Conservation (phyloP, 208 protist genomes). For the Phytomonas sp. region DNA sequence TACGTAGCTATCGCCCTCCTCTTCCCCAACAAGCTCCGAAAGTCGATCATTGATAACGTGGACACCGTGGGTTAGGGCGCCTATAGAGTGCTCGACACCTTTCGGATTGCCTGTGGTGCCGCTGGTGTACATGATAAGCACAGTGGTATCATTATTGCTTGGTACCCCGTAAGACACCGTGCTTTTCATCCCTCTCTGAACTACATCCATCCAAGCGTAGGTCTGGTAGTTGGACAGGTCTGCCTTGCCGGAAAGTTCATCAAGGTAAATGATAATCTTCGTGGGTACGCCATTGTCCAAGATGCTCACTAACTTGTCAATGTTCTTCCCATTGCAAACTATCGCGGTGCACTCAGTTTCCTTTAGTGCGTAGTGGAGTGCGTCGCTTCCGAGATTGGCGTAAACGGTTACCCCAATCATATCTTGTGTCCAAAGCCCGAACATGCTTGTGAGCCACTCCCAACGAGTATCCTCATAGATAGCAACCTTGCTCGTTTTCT, state of each 20-base stretch:
- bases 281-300: slow-evolving; percentile 17
- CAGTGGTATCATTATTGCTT: slow-evolving; percentile 36
- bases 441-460: slow-evolving; percentile 71
- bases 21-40: slow-evolving; percentile 30
- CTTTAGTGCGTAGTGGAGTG: slow-evolving; percentile 66
- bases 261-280: slow-evolving; percentile 59
- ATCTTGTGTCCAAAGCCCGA: slow-evolving; percentile 60
- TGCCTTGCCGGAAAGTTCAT: slow-evolving; percentile 30
- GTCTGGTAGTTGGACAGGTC: slow-evolving; percentile 20
- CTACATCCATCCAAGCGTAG: slow-evolving; percentile 40
- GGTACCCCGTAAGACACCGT: slow-evolving; percentile 10
- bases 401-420: slow-evolving; percentile 76
- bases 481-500: slow-evolving; percentile 28
- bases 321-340: slow-evolving; percentile 65
- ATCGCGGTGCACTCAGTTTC: slow-evolving; percentile 67
- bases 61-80: slow-evolving; percentile 36
- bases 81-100: slow-evolving; percentile 78
- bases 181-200: slow-evolving; percentile 39
- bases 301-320: slow-evolving; percentile 28
- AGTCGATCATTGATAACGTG: slow-evolving; percentile 27
- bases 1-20: slow-evolving; percentile 56
- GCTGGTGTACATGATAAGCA: slow-evolving; percentile 89
- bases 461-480: slow-evolving; percentile 86
- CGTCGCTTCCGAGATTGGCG: slow-evolving; percentile 77
- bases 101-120: slow-evolving; percentile 89